phyloP scores from a whole-genome alignment of 106 monocot species.

The Dendrobium chrysotoxum region DNA sequence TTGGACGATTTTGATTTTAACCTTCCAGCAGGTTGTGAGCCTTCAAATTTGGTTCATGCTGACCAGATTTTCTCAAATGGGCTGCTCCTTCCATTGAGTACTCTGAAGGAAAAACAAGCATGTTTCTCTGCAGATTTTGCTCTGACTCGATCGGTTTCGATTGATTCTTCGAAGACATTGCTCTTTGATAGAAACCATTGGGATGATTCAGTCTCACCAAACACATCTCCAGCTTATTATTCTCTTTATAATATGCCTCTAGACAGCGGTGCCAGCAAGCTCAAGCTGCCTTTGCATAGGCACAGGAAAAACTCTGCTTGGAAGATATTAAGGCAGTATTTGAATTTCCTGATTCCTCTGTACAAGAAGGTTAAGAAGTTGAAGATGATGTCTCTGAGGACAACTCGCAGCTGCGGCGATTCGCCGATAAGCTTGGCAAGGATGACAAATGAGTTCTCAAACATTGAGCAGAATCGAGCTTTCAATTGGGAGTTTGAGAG shows the following conservation, averaged over 20 bases:
- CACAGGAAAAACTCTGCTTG: not conserved
- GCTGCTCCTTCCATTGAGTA: not conserved
- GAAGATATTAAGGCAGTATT: conserved; percentile 26
- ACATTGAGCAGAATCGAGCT: conserved; percentile 4
- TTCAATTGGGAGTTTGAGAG: conserved; percentile 18
- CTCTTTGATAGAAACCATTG: not conserved
- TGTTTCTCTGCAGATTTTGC: not conserved
- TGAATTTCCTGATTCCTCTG: conserved; percentile 23
- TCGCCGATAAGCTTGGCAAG: not conserved
- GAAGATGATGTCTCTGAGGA: not conserved
- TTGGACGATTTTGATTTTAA: not conserved
- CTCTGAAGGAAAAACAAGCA: not conserved
- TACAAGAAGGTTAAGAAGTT: conserved; percentile 26
- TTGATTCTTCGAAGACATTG: not conserved
- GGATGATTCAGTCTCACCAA: too few species aligned
- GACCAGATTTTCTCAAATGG: conserved; percentile 10
- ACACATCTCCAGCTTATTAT: not conserved
- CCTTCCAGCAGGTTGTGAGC: not conserved
- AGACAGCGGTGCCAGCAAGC: too few species aligned
- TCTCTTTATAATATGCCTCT: not conserved
- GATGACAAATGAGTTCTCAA: not conserved
- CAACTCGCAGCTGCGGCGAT: not conserved
- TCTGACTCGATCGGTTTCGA: not conserved
- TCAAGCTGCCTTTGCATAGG: not conserved
- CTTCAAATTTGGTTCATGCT: not conserved